These are phyloP conservation scores for Elongisporangium anandrum DNA, from an alignment of 352 stramenopile genomes.

Conservation along the genomic window DNA sequence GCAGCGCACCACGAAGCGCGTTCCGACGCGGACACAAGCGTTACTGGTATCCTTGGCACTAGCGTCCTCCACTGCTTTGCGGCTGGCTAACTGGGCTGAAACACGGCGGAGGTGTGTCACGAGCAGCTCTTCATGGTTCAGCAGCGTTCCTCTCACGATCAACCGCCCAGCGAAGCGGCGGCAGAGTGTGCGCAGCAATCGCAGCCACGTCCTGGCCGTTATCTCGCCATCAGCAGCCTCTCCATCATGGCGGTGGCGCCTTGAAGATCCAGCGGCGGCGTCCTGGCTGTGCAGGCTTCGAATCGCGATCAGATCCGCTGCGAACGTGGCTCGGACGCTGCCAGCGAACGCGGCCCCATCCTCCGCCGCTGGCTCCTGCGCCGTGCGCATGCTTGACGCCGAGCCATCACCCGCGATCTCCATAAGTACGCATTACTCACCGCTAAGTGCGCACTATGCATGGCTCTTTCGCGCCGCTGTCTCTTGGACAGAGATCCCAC, in stretches of 20 bases:
- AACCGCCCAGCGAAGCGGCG: constrained; percentile 22
- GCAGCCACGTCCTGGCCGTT: background rate
- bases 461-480: background rate
- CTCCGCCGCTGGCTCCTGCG: background rate
- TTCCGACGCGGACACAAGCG: background rate
- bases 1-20: constrained; percentile 18
- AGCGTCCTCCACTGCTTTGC: too few relatives aligned
- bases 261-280: background rate
- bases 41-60: too few relatives aligned
- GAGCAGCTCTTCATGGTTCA: constrained; percentile 41
- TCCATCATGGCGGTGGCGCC: background rate
- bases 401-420: background rate
- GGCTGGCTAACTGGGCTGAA: too few relatives aligned
- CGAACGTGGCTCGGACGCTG: background rate
- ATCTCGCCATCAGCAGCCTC: background rate
- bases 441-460: background rate
- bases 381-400: background rate
- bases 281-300: background rate
- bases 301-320: background rate
- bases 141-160: constrained; percentile 28
- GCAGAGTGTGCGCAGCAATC: constrained; percentile 16
- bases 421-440: background rate
- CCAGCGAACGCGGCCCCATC: background rate
- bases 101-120: constrained; percentile 17
- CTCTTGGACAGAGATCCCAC: background rate